phyloP scores from a whole-genome alignment of 768 basidiomycete species.

The Antrodiella citrinella region DNA sequence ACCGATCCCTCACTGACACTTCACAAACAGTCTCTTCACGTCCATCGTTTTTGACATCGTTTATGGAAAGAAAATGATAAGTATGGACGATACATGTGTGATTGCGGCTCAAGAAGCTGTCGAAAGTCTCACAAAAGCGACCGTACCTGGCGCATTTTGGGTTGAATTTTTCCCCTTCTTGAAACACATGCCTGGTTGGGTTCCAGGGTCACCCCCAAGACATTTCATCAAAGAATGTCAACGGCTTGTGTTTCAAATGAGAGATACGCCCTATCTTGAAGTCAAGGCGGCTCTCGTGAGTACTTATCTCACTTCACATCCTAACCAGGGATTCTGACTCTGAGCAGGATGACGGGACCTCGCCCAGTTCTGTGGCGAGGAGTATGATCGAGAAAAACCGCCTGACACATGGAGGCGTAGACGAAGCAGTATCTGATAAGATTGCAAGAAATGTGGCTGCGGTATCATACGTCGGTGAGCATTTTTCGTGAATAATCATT shows the following conservation, averaged over 20 bases:
- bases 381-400: background rate
- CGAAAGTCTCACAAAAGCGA: conserved; percentile 12
- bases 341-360: background rate
- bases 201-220: background rate
- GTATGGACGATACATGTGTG: conserved; percentile 33
- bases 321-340: background rate
- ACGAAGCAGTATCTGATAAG: background rate
- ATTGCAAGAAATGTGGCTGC: background rate
- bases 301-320: background rate
- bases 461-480: background rate
- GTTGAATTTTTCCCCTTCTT: background rate
- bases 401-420: background rate
- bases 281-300: background rate
- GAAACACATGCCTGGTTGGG: background rate
- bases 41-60: background rate
- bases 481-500: background rate
- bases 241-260: background rate
- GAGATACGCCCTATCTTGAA: background rate
- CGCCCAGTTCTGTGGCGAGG: background rate
- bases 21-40: background rate
- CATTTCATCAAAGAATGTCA: background rate
- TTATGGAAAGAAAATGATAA: background rate
- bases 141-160: background rate
- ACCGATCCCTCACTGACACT: background rate
- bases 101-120: conserved; percentile 28